phyloP scores from a whole-genome alignment of 768 basidiomycete species.

The Terana coerulea region DNA sequence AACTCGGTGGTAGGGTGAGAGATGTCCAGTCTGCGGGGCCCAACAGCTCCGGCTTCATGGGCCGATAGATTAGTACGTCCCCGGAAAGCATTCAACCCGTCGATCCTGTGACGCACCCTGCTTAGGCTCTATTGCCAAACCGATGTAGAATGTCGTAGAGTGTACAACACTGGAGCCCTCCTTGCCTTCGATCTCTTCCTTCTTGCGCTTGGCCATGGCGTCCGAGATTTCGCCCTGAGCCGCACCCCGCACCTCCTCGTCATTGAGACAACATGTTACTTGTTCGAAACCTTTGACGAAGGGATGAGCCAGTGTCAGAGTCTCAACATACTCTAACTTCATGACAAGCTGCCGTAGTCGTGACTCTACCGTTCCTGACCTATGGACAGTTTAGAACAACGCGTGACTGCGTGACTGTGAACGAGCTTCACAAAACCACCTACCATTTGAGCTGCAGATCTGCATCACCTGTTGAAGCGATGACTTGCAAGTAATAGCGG shows the following conservation, averaged over 20 bases:
- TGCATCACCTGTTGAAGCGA: constrained; percentile 79
- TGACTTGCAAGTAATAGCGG: constrained; percentile 93
- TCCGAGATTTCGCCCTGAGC: constrained; percentile 85
- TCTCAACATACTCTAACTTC: constrained; percentile 96
- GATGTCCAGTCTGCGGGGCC: constrained; percentile 86
- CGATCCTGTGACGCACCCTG: constrained; percentile 57
- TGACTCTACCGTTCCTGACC: constrained; percentile 98
- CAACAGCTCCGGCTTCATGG: constrained; percentile 63
- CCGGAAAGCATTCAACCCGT: constrained; percentile 4
- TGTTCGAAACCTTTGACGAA: constrained; percentile 94
- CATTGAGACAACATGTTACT: constrained; percentile 75
- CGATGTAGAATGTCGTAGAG: constrained; percentile 98
- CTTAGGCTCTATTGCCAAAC: constrained; percentile 87
- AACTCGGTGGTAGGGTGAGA: constrained; percentile 97
- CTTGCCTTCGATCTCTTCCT: constrained; percentile 73
- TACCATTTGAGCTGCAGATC: constrained; percentile 95
- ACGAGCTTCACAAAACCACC: constrained; percentile 28
- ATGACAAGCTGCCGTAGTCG: constrained; percentile 93
- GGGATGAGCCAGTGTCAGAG: constrained; percentile 88
- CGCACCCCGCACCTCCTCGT: constrained; percentile 84
- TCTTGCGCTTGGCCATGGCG: constrained; percentile 64
- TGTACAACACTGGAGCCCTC: constrained; percentile 77
- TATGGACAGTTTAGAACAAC: constrained; percentile 23
- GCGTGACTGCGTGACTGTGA: background rate
- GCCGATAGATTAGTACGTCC: constrained; percentile 3